A percentile compares a stretch with the other conserved stretches of the same genome.
Evolutionary conservation across 2,329 filamentous ascomycete genomes (phyloP).

Genomic region (Xylariaceae sp.): DNA sequence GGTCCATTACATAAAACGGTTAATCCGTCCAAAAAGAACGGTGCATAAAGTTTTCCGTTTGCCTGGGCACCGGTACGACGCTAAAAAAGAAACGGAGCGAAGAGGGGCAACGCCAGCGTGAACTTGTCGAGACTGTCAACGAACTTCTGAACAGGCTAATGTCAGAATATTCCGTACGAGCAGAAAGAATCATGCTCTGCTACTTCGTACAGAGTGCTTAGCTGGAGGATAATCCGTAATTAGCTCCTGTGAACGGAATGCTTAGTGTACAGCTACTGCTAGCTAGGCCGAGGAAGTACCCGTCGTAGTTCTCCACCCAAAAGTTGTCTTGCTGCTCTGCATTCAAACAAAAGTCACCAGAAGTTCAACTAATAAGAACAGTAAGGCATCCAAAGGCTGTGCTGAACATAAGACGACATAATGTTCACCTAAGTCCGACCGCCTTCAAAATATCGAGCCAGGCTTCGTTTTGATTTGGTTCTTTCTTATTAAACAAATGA

Average conservation of each 20-base stretch:
- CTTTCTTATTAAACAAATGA: constrained; percentile 28
- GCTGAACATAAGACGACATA: no score
- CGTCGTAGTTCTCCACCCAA: neutral
- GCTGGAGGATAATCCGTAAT: neutral
- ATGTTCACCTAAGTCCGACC: neutral
- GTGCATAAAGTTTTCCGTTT: no score
- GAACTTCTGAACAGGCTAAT: no score
- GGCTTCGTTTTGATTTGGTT: constrained; percentile 20
- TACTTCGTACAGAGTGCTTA: neutral
- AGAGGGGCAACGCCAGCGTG: no score
- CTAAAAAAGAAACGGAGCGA: no score
- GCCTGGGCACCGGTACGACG: no score
- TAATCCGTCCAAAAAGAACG: no score
- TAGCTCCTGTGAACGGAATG: neutral
- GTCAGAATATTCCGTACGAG: no score
- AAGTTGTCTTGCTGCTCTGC: neutral
- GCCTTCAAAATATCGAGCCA: constrained; percentile 1
- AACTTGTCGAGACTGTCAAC: no score
- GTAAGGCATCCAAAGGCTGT: no score
- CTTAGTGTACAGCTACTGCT: neutral
- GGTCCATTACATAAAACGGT: no score
- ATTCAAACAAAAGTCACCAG: neutral
- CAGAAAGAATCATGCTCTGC: neutral
- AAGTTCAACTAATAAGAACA: neutral
- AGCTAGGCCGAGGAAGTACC: neutral